Evolutionary conservation across 495 filamentous ascomycete species (phyloP).

Genomic region (Daldinia decipiens): DNA sequence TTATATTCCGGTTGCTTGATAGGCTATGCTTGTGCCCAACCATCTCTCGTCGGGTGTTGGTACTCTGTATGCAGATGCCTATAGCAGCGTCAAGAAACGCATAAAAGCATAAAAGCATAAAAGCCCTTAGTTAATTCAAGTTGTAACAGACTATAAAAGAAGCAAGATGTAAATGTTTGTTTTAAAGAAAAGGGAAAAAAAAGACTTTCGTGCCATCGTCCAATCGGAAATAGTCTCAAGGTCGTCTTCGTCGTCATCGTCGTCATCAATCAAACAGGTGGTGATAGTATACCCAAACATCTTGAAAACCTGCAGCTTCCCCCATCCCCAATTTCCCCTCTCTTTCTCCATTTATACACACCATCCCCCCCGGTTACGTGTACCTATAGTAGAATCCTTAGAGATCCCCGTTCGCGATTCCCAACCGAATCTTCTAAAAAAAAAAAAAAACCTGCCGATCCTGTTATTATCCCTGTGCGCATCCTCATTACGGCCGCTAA

Average conservation of each 20-base stretch:
- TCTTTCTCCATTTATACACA: slow-evolving; percentile 24
- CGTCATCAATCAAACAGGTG: slow-evolving; percentile 26
- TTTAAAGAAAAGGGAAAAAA: slow-evolving; percentile 16
- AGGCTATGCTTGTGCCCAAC: not conserved
- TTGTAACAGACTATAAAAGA: slow-evolving; percentile 9
- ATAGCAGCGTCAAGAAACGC: not conserved
- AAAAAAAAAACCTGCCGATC: slow-evolving; percentile 13
- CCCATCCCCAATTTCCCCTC: not conserved
- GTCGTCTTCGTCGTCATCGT: slow-evolving; percentile 41
- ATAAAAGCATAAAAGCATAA: no score
- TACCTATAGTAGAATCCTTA: slow-evolving; percentile 19
- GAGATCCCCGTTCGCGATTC: slow-evolving; percentile 29
- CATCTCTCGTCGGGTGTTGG: not conserved
- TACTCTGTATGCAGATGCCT: not conserved
- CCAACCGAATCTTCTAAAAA: not conserved
- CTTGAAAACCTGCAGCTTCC: not conserved
- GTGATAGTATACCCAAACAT: slow-evolving; percentile 1
- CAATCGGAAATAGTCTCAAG: slow-evolving; percentile 34
- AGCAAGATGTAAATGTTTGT: not conserved
- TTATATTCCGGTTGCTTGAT: not conserved
- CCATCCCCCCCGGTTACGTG: slow-evolving; percentile 17
- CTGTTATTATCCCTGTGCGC: not conserved
- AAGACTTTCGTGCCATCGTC: slow-evolving; percentile 32
- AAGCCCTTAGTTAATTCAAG: not conserved
- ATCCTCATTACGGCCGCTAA: slow-evolving; percentile 14